Conservation (phyloP, 2,329 filamentous ascomycete genomes). For the Ascochyta clinopodiicola region DNA sequence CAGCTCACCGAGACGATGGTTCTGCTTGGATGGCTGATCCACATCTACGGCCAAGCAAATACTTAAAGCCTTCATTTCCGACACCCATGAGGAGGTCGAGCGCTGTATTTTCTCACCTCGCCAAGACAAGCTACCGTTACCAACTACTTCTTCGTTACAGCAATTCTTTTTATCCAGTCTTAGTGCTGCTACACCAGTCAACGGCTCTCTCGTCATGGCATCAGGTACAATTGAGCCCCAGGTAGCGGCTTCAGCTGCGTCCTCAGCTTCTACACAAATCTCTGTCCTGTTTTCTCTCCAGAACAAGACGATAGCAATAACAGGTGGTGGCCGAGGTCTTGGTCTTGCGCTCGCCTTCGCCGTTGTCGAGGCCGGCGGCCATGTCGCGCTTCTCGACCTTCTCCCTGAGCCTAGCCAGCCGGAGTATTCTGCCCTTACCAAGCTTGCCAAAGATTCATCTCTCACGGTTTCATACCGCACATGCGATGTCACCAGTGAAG, state of each 20-base stretch:
- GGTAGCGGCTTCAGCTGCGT: too few species aligned
- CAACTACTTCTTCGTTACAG: not conserved
- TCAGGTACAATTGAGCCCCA: not conserved
- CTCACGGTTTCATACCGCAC: constrained; percentile 50
- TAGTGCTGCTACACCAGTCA: not conserved
- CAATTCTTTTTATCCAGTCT: too few species aligned
- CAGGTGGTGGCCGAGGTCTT: constrained; percentile 59
- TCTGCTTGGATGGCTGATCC: too few species aligned
- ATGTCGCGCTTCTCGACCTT: constrained; percentile 59
- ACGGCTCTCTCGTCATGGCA: not conserved
- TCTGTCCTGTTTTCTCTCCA: not conserved
- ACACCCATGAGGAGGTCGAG: too few species aligned
- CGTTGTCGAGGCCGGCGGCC: constrained; percentile 58
- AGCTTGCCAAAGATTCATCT: constrained; percentile 48
- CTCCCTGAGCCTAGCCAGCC: constrained; percentile 46
- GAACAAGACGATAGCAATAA: constrained; percentile 55
- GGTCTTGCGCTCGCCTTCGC: constrained; percentile 59
- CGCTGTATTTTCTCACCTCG: too few species aligned
- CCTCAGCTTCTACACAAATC: not conserved
- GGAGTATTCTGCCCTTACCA: constrained; percentile 54
- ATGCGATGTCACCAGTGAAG: constrained; percentile 59
- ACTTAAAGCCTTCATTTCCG: too few species aligned
- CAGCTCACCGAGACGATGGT: too few species aligned
- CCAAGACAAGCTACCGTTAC: too few species aligned
- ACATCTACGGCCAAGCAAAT: too few species aligned